Evolutionary conservation across 2,329 filamentous ascomycete species (phyloP), one percentile per base, ranked within the genome.

Genomic region (Emmonsia crescens): DNA sequence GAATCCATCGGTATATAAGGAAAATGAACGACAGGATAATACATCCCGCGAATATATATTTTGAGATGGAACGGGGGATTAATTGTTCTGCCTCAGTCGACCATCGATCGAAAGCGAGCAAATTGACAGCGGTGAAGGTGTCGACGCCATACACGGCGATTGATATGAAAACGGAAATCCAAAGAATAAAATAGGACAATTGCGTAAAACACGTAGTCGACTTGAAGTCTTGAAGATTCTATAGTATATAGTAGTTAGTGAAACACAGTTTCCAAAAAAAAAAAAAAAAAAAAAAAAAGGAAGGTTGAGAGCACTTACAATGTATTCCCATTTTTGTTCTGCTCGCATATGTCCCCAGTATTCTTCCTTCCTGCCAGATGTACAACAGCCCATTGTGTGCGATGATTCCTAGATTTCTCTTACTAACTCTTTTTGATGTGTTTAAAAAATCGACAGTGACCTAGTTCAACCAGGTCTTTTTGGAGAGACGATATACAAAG

Each of bases 251-350:
- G 57, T 12, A 4, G 12, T 31, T 9, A 36, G 38, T 38, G 5
- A 21, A 24, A 40, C 12, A 40, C 29, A 64, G 33, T 21, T n/a
- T 51, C 56, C 27, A 24, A 52, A 9, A 40, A 19, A 16, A 16
- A 40, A 16, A 19, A 40, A 40, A 40, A 40, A 16, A 44, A 48
- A 24, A 21, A 21, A 8, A 12, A 48, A 14, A 48, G 16, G n/a
- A 2, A 48, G 21, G 14, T 33, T 6, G 6, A 16, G 19, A 51
- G 5, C 4, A 77, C 87, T 72, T 78, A 91, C 89, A 73, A 97
- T 92, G 73, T 92, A 96, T 70, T 92, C 89, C 93, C 93, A 97
- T 80, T 91, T 89, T 78, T 94, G 90, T 76, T 96, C 93, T 63
- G 89, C 86, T 65, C 84, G 82, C 65, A 93, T 82, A 65, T 87